Evolutionary conservation across 2,329 filamentous ascomycete genomes (phyloP).

Genomic region (Allantophomopsis cytisporea): DNA sequence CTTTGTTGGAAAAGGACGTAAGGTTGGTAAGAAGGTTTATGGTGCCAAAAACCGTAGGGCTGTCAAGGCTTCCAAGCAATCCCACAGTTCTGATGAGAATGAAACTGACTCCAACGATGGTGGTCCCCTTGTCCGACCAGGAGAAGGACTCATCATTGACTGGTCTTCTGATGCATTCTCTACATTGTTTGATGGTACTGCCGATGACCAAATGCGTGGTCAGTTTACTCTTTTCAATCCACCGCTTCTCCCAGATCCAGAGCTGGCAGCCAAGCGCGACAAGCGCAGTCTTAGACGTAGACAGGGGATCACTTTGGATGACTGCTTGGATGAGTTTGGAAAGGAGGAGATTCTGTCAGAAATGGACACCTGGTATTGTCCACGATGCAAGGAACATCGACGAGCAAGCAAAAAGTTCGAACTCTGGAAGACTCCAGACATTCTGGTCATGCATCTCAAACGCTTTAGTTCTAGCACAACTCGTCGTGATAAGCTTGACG

Average conservation of each 20-base stretch:
- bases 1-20: too few species aligned
- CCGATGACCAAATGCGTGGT: conserved; percentile 39
- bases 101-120: conserved; percentile 23
- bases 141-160: conserved; percentile 78
- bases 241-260: conserved; percentile 38
- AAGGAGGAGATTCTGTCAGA: conserved; percentile 89
- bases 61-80: not conserved
- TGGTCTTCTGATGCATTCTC: conserved; percentile 65
- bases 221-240: conserved; percentile 39
- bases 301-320: conserved; percentile 70
- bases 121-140: conserved; percentile 59
- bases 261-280: conserved; percentile 48
- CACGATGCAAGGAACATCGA: conserved; percentile 84
- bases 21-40: too few species aligned
- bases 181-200: conserved; percentile 44
- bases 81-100: conserved; percentile 3
- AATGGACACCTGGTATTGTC: conserved; percentile 96
- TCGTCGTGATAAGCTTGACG: conserved; percentile 83
- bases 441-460: conserved; percentile 89
- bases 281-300: conserved; percentile 53
- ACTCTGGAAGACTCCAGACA: conserved; percentile 92
- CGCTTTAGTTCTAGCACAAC: conserved; percentile 77
- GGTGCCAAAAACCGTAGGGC: too few species aligned
- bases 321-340: conserved; percentile 89
- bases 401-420: conserved; percentile 94